Evolutionary conservation across 73 alveolate genomes (phyloP).

Genomic region (Paramecium octaurelia): DNA sequence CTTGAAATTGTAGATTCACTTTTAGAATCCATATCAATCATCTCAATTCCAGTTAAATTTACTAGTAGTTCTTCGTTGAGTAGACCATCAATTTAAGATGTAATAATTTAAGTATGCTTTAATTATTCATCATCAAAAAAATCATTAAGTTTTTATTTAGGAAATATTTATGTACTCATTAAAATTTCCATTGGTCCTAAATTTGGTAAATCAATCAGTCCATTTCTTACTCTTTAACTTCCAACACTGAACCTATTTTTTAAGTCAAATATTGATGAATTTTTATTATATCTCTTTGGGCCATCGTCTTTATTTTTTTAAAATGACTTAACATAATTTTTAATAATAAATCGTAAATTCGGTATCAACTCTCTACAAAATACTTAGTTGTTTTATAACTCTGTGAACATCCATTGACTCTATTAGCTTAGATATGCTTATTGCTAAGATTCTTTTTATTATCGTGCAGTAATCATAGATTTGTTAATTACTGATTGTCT

Average conservation of each 20-base stretch:
- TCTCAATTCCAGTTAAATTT: neutral
- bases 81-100: neutral
- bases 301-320: neutral
- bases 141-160: neutral
- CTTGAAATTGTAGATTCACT: neutral
- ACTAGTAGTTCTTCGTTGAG: neutral
- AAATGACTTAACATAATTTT: slow-evolving; percentile 5
- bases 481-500: neutral
- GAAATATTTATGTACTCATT: neutral
- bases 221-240: neutral
- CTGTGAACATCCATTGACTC: neutral
- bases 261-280: slow-evolving; percentile 2
- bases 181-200: slow-evolving; percentile 47
- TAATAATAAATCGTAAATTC: neutral
- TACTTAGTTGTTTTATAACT: slow-evolving; percentile 15
- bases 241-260: neutral
- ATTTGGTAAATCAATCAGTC: slow-evolving; percentile 9
- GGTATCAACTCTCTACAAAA: slow-evolving; percentile 38
- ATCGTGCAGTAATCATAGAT: neutral
- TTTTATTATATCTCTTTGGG: neutral
- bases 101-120: neutral
- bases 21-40: neutral
- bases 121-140: slow-evolving; percentile 3
- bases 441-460: neutral
- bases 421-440: neutral